phyloP scores from a whole-genome alignment of 352 stramenopile species.

The Globisporangium polare region DNA sequence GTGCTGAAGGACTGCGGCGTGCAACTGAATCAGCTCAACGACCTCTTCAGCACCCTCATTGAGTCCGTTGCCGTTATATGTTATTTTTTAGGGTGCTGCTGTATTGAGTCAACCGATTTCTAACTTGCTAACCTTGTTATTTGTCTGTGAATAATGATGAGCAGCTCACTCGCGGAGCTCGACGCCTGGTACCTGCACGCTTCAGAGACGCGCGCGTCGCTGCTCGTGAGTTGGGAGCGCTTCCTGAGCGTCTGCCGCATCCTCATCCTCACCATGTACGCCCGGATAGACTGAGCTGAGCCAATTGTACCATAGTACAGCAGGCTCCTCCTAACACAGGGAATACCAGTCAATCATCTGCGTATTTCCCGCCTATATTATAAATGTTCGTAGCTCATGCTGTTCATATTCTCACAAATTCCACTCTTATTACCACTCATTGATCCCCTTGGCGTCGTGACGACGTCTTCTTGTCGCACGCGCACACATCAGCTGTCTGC shows the following conservation, averaged over 20 bases:
- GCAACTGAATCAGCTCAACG: slow-evolving; percentile 31
- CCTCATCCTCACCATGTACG: slow-evolving; percentile 49
- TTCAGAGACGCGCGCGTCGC: slow-evolving; percentile 41
- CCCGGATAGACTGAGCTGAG: slow-evolving; percentile 22
- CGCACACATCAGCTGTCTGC: no score
- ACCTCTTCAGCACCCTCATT: slow-evolving; percentile 63
- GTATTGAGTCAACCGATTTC: no score
- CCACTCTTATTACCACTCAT: neutral
- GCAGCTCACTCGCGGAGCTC: slow-evolving; percentile 44
- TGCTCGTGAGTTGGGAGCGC: slow-evolving; percentile 68
- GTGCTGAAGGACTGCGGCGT: slow-evolving; percentile 61
- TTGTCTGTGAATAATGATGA: neutral
- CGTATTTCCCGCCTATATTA: neutral
- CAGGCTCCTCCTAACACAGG: neutral
- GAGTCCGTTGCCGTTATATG: slow-evolving; percentile 27
- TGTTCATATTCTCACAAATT: neutral
- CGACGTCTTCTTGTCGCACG: no score
- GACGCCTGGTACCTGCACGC: slow-evolving; percentile 76
- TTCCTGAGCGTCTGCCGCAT: slow-evolving; percentile 65
- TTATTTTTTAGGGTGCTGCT: neutral
- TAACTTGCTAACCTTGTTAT: neutral
- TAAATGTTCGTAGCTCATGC: no score
- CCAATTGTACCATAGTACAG: no score
- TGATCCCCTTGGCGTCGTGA: neutral
- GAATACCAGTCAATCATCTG: neutral